phyloP scores from a whole-genome alignment of 2,329 filamentous ascomycete genomes.

The Colletotrichum tabaci region DNA sequence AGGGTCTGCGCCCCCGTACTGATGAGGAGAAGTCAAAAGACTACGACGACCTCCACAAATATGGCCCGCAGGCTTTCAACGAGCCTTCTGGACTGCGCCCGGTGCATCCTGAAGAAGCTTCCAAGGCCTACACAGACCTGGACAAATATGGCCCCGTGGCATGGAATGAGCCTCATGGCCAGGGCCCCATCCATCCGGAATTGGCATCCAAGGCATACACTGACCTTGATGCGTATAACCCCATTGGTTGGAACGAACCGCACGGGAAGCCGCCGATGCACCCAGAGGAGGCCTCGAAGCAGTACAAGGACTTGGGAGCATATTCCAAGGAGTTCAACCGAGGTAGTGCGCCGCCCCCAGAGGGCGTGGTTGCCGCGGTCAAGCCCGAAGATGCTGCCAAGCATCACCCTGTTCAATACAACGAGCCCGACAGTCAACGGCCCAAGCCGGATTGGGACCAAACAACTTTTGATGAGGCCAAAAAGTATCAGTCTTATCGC shows the following conservation, averaged over 20 bases:
- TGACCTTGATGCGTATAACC: conserved; percentile 42
- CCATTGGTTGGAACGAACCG: conserved; percentile 46
- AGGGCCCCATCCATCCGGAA: conserved; percentile 32
- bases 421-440: conserved; percentile 42
- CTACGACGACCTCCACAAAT: conserved; percentile 55
- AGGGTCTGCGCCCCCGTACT: conserved; percentile 50
- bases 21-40: conserved; percentile 57
- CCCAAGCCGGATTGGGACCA: conserved; percentile 55
- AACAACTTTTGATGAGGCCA: conserved; percentile 53
- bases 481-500: conserved; percentile 55
- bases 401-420: conserved; percentile 34
- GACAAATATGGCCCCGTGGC: conserved; percentile 52
- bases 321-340: conserved; percentile 50
- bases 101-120: conserved; percentile 52
- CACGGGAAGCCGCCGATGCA: conserved; percentile 40
- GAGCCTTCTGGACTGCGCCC: conserved; percentile 52
- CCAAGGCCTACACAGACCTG: conserved; percentile 58
- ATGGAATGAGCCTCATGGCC: conserved; percentile 45
- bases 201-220: conserved; percentile 36
- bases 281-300: conserved; percentile 55
- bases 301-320: conserved; percentile 54
- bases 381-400: conserved; percentile 35
- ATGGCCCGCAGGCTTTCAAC: conserved; percentile 52
- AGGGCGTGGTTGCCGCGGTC: conserved; percentile 16
- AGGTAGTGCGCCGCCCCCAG: conserved; percentile 39